These are phyloP conservation scores for Lycium ferocissimum DNA, from an alignment of 257 asterid genomes.

Conservation along the genomic window DNA sequence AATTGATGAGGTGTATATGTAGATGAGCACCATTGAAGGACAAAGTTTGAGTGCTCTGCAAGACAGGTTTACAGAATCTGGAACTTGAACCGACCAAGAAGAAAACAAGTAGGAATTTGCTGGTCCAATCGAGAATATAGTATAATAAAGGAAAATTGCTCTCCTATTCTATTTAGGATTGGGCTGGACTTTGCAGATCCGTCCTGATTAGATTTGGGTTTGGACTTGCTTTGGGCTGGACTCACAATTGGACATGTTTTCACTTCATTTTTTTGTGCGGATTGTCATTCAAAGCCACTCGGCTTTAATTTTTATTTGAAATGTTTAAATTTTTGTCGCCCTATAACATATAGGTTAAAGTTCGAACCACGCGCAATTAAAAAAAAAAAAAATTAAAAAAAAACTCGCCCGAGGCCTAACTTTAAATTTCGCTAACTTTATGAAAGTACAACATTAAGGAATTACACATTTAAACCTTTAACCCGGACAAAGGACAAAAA, in stretches of 20 bases:
- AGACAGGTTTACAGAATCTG: not conserved
- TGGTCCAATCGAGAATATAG: not conserved
- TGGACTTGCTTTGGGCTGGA: not conserved
- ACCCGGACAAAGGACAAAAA: too few species aligned
- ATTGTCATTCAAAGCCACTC: too few species aligned
- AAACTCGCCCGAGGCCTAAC: too few species aligned
- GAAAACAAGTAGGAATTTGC: constrained; percentile 4
- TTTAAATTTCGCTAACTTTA: too few species aligned
- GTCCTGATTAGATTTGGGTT: not conserved
- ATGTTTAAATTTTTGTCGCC: too few species aligned
- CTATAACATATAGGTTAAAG: too few species aligned
- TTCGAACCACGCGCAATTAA: too few species aligned
- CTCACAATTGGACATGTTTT: not conserved
- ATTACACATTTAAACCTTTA: too few species aligned
- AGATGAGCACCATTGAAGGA: not conserved
- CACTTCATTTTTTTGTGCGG: too few species aligned
- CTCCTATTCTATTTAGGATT: constrained; percentile 3
- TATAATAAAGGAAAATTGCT: not conserved
- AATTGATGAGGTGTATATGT: not conserved
- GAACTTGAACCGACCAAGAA: not conserved
- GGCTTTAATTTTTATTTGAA: too few species aligned
- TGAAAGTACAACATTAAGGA: too few species aligned
- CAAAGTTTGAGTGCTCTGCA: not conserved
- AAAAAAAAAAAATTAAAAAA: too few species aligned
- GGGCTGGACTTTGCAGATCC: not conserved